Base-by-base conservation (phyloP, 129 eudicot genomes). In the Chrysanthemum seticuspe region DNA sequence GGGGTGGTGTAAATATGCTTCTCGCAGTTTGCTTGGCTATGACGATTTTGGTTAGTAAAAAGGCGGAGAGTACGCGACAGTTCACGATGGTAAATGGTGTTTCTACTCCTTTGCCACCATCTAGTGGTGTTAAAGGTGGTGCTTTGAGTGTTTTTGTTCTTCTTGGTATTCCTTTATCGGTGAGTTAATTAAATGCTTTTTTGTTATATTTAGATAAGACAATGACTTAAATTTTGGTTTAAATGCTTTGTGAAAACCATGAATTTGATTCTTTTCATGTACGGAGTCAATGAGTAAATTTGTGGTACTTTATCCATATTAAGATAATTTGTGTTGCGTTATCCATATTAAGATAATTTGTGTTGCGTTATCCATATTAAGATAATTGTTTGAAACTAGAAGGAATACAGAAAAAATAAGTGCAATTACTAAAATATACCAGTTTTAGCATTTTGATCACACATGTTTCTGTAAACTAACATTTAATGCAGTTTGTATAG, bases 121-220 rank as follows among this genome's bases (percentile, higher is more conserved):
- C 81, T 0, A 13, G 59, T 9, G 91, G 85, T 12, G 69, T 92
- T 0, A 83, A 82, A 82, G 81, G 73, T 23, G 86, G 89, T 2
- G 93, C 97, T 4, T 78, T 89, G 79, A 62, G 89, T 19, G 59
- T 92, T 16, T 92, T 92, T 45, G 78, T 94, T 10, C 61, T 83
- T 10, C 76, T 92, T 13, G 97, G 97, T 13, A 78, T 92, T 25
- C 97, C 97, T 70, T 85, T 84, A 3, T 83, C 97, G 83, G 97
- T 92, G 23, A 76, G 88, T 62, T 40, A 62, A 13, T 59, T 2
- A 59, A 18, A 1, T 18, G 23, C 27, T 9, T 11, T 58, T 5
- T 58, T 58, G 23, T 19, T 59, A 1, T 58, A 8, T 21, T 59
- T 2, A 9, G 23, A 58, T 15, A 25, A 47, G 40, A 31, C 16